Percentiles rank a stretch among this genome's conserved stretches.
Conservation (phyloP, 352 stramenopile genomes). For the Phytophthora pisi region DNA sequence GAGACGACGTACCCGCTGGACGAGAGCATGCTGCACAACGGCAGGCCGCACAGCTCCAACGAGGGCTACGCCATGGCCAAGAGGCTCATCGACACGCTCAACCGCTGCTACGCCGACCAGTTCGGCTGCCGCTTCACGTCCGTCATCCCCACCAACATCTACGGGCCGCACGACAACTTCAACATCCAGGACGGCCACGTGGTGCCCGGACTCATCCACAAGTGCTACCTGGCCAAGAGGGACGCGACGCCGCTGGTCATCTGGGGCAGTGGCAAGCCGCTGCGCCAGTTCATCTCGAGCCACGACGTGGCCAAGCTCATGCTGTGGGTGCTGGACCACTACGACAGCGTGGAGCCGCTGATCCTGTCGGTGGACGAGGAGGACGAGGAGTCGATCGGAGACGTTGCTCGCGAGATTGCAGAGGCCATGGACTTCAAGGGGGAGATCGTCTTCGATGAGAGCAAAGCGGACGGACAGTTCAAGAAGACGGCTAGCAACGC, state of each 20-base stretch:
- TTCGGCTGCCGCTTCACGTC: conserved; percentile 98
- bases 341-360: conserved; percentile 93
- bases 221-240: conserved; percentile 97
- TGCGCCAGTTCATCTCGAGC: conserved; percentile 98
- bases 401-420: conserved; percentile 90
- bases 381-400: conserved; percentile 95
- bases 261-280: conserved; percentile 94
- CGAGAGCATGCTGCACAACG: conserved; percentile 97
- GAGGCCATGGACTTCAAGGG: conserved; percentile 81
- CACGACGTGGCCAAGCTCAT: conserved; percentile 95
- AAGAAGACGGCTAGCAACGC: conserved; percentile 99
- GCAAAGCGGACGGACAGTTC: conserved; percentile 98
- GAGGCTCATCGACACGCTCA: conserved; percentile 98
- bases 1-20: conserved; percentile 98
- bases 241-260: conserved; percentile 91
- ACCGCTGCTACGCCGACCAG: conserved; percentile 95
- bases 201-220: conserved; percentile 98
- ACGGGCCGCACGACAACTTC: conserved; percentile 99
- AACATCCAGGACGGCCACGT: conserved; percentile 97
- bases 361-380: conserved; percentile 95
- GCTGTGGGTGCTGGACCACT: conserved; percentile 78
- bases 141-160: conserved; percentile 99
- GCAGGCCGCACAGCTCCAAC: conserved; percentile 79
- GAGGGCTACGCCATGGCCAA: conserved; percentile 98
- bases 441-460: conserved; percentile 91